Percentiles rank a stretch among this genome's conserved stretches.
Evolutionary conservation across 2,329 filamentous ascomycete species (phyloP).

Genomic region (Cladophialophora yegresii): DNA sequence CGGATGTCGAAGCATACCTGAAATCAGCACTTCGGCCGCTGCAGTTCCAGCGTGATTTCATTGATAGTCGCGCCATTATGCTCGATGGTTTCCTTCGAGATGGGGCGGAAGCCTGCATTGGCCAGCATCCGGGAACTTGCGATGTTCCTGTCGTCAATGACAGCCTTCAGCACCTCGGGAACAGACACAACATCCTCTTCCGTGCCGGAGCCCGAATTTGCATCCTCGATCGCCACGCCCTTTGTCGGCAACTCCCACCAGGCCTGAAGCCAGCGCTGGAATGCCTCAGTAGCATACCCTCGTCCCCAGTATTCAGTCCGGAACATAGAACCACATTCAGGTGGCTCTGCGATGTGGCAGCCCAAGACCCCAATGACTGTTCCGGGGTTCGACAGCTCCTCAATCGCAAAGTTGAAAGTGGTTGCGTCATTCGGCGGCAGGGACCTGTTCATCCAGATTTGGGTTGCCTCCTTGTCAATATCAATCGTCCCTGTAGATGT

Average conservation of each 20-base stretch:
- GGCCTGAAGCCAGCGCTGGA: conserved; percentile 50
- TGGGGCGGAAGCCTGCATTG: conserved; percentile 23
- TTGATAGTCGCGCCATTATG: conserved; percentile 18
- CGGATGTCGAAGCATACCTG: background rate
- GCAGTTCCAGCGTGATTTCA: conserved; percentile 13
- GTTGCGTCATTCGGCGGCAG: conserved; percentile 55
- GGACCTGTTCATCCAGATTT: conserved; percentile 44
- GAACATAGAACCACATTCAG: conserved; percentile 62
- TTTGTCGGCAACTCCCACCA: conserved; percentile 56
- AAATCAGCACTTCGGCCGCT: conserved; percentile 11
- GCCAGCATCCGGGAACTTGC: conserved; percentile 26
- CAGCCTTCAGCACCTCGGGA: conserved; percentile 18
- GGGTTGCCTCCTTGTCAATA: conserved; percentile 50
- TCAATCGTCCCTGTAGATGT: conserved; percentile 52
- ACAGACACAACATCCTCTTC: background rate
- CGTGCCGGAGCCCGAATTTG: background rate
- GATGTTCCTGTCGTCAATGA: conserved; percentile 23
- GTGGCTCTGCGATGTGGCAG: conserved; percentile 46
- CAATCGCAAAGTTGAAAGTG: conserved; percentile 58
- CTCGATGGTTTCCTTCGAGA: conserved; percentile 18
- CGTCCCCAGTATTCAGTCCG: conserved; percentile 57
- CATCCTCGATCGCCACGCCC: conserved; percentile 45
- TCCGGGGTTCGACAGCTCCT: conserved; percentile 28
- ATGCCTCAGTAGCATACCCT: conserved; percentile 61
- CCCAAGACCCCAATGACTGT: conserved; percentile 52